Percentiles rank a stretch among this genome's conserved stretches.
Evolutionary conservation across 306 rosid species (phyloP).

Genomic region (Benincasa hispida): DNA sequence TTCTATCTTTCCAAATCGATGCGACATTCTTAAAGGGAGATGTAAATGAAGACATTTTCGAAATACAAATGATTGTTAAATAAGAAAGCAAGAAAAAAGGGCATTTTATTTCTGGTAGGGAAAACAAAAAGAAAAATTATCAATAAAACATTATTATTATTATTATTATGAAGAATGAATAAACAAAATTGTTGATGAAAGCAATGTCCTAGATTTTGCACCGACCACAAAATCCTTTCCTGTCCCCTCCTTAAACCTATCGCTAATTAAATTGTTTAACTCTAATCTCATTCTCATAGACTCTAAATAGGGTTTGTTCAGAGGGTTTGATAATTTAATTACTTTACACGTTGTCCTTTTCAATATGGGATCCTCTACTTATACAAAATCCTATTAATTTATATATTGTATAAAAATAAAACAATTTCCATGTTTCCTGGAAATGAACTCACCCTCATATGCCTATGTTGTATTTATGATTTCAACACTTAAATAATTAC

Average conservation of each 20-base stretch:
- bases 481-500: not conserved
- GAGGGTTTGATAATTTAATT: not conserved
- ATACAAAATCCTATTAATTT: not conserved
- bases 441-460: slow-evolving; percentile 2
- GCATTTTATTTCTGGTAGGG: no score
- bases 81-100: not conserved
- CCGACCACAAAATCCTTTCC: slow-evolving; percentile 11
- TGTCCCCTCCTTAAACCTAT: not conserved
- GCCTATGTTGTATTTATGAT: not conserved
- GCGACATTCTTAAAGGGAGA: not conserved
- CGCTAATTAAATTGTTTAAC: not conserved
- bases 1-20: not conserved
- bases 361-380: not conserved
- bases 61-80: not conserved
- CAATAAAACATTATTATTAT: no score
- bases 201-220: slow-evolving; percentile 8
- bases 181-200: not conserved
- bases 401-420: not conserved
- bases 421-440: slow-evolving; percentile 6
- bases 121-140: no score
- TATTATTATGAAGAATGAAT: not conserved
- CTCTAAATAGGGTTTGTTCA: not conserved
- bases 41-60: not conserved
- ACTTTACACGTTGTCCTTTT: not conserved
- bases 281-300: not conserved